Conservation (phyloP, 805 yeast species). For the Danielozyma ontarioensis region DNA sequence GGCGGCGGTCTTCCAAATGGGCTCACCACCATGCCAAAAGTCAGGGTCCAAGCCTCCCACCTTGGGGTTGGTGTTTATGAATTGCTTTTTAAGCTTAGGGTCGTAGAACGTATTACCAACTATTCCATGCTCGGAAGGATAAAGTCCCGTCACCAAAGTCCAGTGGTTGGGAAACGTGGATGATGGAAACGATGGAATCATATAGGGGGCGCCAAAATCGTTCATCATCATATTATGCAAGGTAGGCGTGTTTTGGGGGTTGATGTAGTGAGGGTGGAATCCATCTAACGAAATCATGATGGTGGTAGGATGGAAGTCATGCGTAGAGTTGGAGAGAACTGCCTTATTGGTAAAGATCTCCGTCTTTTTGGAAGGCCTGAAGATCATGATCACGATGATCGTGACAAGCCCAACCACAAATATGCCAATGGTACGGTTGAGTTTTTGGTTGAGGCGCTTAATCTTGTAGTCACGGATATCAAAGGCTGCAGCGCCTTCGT, state of each 20-base stretch:
- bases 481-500: conserved; percentile 2
- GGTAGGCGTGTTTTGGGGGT: conserved; percentile 61
- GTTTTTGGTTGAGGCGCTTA: conserved; percentile 17
- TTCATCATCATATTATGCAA: conserved; percentile 52
- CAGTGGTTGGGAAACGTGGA: conserved; percentile 91
- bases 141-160: conserved; percentile 81
- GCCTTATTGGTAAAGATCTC: conserved; percentile 9
- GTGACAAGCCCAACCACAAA: not conserved
- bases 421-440: conserved; percentile 10
- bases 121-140: conserved; percentile 82
- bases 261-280: conserved; percentile 84
- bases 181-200: conserved; percentile 84
- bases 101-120: conserved; percentile 80
- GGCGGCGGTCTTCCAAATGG: conserved; percentile 77
- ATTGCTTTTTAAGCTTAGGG: conserved; percentile 47
- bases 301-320: conserved; percentile 72
- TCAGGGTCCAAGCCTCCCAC: conserved; percentile 46
- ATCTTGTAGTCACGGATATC: conserved; percentile 21
- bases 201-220: conserved; percentile 67
- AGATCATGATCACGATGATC: not conserved
- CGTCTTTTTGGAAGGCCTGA: not conserved
- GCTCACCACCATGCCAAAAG: conserved; percentile 85
- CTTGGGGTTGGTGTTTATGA: conserved; percentile 56
- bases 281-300: conserved; percentile 80
- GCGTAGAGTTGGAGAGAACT: conserved; percentile 55